A percentile compares a stretch with the other conserved stretches of the same genome.
Evolutionary conservation across 1,139 yeast genomes (phyloP).

Genomic region (Scheffersomyces titani): DNA sequence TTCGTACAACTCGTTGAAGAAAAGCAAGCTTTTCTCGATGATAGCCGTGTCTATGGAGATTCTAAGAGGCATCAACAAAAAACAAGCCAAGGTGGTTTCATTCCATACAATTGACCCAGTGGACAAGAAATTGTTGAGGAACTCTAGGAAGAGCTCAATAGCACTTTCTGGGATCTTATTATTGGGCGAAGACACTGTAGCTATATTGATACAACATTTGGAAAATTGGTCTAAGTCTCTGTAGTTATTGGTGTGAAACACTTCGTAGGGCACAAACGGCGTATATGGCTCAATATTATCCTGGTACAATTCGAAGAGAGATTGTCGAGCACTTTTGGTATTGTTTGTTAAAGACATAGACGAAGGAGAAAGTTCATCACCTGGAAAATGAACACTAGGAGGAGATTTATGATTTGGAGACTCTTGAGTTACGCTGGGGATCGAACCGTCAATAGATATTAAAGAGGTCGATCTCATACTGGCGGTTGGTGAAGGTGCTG

Average conservation of each 20-base stretch:
- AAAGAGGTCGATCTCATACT: neutral
- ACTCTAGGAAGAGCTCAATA: conserved; percentile 10
- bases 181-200: conserved; percentile 13
- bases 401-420: neutral
- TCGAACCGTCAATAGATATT: neutral
- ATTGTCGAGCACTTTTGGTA: neutral
- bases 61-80: conserved; percentile 19
- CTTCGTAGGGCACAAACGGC: conserved; percentile 16
- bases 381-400: neutral
- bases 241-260: conserved; percentile 6
- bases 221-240: conserved; percentile 13
- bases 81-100: conserved; percentile 14
- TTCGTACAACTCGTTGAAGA: conserved; percentile 13
- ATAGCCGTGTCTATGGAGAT: conserved; percentile 9
- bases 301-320: conserved; percentile 8
- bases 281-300: conserved; percentile 20
- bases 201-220: conserved; percentile 20
- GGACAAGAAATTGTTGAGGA: conserved; percentile 9
- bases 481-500: neutral
- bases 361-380: neutral
- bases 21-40: conserved; percentile 9
- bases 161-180: conserved; percentile 14
- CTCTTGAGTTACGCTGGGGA: neutral
- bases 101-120: conserved; percentile 15
- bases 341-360: neutral